Evolutionary conservation across 2,329 filamentous ascomycete species (phyloP).

Genomic region (Penicillium sclerotiorum): DNA sequence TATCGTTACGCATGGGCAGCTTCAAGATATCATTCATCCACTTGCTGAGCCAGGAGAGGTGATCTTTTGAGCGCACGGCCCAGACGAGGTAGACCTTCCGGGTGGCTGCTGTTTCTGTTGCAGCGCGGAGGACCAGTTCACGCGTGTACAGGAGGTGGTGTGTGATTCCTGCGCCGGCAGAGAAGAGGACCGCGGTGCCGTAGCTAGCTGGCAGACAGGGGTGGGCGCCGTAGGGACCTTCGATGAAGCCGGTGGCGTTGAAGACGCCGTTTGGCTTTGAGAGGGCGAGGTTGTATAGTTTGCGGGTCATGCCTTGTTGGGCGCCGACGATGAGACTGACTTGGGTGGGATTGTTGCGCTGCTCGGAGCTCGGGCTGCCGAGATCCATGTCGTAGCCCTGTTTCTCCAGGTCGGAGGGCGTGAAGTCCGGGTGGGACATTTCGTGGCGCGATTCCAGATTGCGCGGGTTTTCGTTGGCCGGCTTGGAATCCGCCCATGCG

Average conservation of each 20-base stretch:
- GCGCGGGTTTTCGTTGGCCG: slow-evolving; percentile 22
- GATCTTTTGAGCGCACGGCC: slow-evolving; percentile 63
- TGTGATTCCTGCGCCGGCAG: slow-evolving; percentile 67
- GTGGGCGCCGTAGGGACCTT: slow-evolving; percentile 66
- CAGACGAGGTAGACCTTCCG: slow-evolving; percentile 64
- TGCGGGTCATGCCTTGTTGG: slow-evolving; percentile 65
- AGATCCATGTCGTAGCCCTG: slow-evolving; percentile 32
- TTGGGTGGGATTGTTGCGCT: slow-evolving; percentile 29
- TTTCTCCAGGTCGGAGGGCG: slow-evolving; percentile 36
- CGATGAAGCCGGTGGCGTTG: slow-evolving; percentile 59
- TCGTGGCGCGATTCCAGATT: slow-evolving; percentile 8
- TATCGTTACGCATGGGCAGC: slow-evolving; percentile 60
- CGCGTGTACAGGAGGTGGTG: slow-evolving; percentile 65
- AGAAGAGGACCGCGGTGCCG: slow-evolving; percentile 67
- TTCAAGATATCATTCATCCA: slow-evolving; percentile 68
- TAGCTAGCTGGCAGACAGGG: slow-evolving; percentile 61
- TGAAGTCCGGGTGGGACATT: slow-evolving; percentile 21
- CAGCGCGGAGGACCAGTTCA: slow-evolving; percentile 58
- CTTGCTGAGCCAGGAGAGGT: slow-evolving; percentile 63
- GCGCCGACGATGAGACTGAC: slow-evolving; percentile 63
- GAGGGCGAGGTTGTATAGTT: slow-evolving; percentile 60
- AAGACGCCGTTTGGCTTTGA: slow-evolving; percentile 53
- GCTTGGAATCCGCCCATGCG: slow-evolving; percentile 47
- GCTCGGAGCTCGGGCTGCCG: slow-evolving; percentile 24
- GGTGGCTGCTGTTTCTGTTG: slow-evolving; percentile 57